Evolutionary conservation across 305 asterid genomes (phyloP).

Genomic region (Fraxinus ornus): DNA sequence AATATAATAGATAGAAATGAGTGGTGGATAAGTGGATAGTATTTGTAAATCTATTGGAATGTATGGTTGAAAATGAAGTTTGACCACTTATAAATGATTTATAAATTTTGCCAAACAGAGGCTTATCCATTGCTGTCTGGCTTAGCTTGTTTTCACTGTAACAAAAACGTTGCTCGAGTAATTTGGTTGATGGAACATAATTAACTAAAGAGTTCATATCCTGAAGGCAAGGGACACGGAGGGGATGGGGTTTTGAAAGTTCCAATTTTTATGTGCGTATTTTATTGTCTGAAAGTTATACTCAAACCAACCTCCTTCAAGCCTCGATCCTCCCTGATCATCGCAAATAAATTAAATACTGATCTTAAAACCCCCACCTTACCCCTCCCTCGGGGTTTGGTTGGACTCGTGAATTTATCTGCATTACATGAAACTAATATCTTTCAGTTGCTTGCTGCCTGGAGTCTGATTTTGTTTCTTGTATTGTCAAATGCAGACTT

Average conservation of each 20-base stretch:
- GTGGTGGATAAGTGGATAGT: background rate
- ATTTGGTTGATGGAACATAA: background rate
- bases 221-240: background rate
- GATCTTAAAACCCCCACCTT: background rate
- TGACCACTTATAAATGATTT: background rate
- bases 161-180: background rate
- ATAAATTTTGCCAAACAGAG: background rate
- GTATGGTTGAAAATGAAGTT: background rate
- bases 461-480: background rate
- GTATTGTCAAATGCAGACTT: slow-evolving; percentile 54
- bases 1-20: background rate
- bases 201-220: background rate
- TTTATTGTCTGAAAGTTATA: background rate
- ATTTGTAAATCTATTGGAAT: background rate
- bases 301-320: background rate
- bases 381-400: background rate
- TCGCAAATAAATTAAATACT: background rate
- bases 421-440: background rate
- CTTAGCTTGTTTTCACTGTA: background rate
- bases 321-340: background rate
- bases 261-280: background rate
- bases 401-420: slow-evolving; percentile 1
- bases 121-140: background rate
- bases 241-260: background rate
- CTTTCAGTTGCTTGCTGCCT: slow-evolving; percentile 19